phyloP scores from a whole-genome alignment of 2,329 filamentous ascomycete genomes.

The Pseudomassariella vexata region DNA sequence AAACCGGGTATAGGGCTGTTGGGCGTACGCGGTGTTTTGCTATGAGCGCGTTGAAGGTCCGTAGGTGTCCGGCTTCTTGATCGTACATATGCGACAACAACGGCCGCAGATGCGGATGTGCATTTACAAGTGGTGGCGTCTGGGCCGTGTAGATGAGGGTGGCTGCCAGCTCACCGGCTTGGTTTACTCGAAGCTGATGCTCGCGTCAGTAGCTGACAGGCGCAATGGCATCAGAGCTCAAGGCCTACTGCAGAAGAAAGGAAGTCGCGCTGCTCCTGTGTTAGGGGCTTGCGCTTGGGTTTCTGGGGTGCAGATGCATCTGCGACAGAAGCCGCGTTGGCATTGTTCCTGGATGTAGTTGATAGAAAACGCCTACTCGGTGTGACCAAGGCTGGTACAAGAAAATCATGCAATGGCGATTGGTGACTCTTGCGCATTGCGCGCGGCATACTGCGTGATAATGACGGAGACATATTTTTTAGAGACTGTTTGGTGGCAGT shows the following conservation, averaged over 20 bases:
- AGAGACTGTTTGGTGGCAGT: too few species aligned
- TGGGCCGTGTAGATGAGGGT: conserved; percentile 91
- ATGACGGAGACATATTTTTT: too few species aligned
- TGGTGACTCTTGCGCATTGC: conserved; percentile 14
- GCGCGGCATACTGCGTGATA: conserved; percentile 13
- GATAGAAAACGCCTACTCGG: conserved; percentile 17
- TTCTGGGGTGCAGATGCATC: conserved; percentile 21
- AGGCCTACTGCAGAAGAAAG: conserved; percentile 66
- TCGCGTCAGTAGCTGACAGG: conserved; percentile 10
- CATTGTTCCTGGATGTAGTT: conserved; percentile 13
- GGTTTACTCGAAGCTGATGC: conserved; percentile 81
- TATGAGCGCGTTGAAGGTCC: conserved; percentile 77
- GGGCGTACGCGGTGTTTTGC: conserved; percentile 85
- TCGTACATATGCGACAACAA: conserved; percentile 98
- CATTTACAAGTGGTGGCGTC: conserved; percentile 70
- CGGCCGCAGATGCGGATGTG: conserved; percentile 80
- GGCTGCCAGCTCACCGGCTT: conserved; percentile 94
- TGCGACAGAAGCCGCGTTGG: conserved; percentile 17
- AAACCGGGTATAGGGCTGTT: conserved; percentile 86
- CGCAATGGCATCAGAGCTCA: conserved; percentile 4
- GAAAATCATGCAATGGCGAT: conserved; percentile 28
- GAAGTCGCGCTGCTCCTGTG: conserved; percentile 64
- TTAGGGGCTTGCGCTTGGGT: conserved; percentile 53
- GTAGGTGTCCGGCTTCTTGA: conserved; percentile 84
- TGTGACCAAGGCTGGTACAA: conserved; percentile 28